These are phyloP conservation scores for Fistulifera pelliculosa DNA, from an alignment of 108 stramenopile species.

Conservation along the genomic window DNA sequence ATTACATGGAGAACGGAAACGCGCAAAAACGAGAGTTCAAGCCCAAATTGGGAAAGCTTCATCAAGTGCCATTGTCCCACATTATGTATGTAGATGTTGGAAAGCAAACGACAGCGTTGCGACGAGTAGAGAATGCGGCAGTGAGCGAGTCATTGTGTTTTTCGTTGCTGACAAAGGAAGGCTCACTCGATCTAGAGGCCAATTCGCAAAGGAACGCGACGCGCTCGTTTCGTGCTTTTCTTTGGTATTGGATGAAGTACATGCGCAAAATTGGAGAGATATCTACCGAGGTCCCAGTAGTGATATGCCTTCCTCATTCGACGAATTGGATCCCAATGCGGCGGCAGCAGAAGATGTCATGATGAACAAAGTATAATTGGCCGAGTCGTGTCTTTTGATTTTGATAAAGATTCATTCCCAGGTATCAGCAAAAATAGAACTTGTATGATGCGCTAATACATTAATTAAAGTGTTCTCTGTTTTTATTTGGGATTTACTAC, in stretches of 20 bases:
- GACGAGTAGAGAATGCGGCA: conserved; percentile 72
- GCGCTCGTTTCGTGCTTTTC: conserved; percentile 75
- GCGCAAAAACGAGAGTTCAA: conserved; percentile 49
- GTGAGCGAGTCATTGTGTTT: conserved; percentile 71
- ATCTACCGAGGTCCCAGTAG: conserved; percentile 73
- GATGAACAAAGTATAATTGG: no score
- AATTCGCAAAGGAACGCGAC: conserved; percentile 73
- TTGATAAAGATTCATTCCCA: no score
- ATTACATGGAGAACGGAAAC: conserved; percentile 83
- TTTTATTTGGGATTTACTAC: no score
- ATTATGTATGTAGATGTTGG: conserved; percentile 88
- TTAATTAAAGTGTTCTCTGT: conserved; percentile 1
- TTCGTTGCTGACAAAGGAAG: conserved; percentile 78
- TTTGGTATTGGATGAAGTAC: conserved; percentile 79
- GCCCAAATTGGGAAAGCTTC: conserved; percentile 74
- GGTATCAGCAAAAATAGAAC: no score
- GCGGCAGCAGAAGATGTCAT: no score
- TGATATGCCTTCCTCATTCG: conserved; percentile 82
- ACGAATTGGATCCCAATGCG: conserved; percentile 37
- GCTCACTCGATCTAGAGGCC: conserved; percentile 73
- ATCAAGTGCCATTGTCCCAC: conserved; percentile 73
- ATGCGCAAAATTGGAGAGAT: conserved; percentile 86
- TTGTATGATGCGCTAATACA: no score
- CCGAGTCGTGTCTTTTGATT: no score
- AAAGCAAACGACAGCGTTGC: conserved; percentile 76